Base-by-base conservation (phyloP, 176 grass and related monocot species). In the Pontederia paniculata region DNA sequence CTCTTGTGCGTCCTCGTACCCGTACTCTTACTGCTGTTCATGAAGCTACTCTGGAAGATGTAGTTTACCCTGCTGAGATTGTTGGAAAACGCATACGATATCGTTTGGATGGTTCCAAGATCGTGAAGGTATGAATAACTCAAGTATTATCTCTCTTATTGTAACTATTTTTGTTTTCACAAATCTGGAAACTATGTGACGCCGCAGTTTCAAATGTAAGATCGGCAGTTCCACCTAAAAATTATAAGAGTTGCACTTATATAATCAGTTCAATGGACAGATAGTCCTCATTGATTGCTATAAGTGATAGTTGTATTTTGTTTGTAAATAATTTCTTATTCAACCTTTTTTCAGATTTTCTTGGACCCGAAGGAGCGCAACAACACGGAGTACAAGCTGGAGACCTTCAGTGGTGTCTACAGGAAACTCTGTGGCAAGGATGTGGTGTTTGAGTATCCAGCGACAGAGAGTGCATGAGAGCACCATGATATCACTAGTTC, bases 291-390 rank as follows among this genome's bases (percentile, higher is more conserved):
- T n/a, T n/a, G n/a, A n/a, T n/a, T n/a, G n/a, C n/a, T n/a, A n/a
- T n/a, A n/a, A n/a, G n/a, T n/a, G 28, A 37, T 2, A 6, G 28
- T 37, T 37, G 28, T 6, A 37, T 37, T 37, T 37, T 37, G 3
- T 37, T 5, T 37, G 1, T 37, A 37, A 6, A 5, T 37, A 6
- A 37, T 37, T 37, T 2, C 28, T 37, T 37, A 2, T 37, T 37
- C 28, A 37, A 41, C 12, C 13, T 5, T 37, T 37, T 37, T 37
- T 6, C 73, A 95, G 89, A 88, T 95, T 43, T 88, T 79, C 66
- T 66, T 95, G 69, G 84, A 88, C 74, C 89, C 84, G 0, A 95
- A 95, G 72, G 89, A 95, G 64, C 78, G 89, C 64, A 95, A 95
- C 78, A 95, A 95, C 64, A 95, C 89, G 0, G 89, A 95, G 48